Evolutionary conservation across 345 rosid species (phyloP), one percentile per base, ranked within the genome.

Genomic region (Arabidopsis arenosa): DNA sequence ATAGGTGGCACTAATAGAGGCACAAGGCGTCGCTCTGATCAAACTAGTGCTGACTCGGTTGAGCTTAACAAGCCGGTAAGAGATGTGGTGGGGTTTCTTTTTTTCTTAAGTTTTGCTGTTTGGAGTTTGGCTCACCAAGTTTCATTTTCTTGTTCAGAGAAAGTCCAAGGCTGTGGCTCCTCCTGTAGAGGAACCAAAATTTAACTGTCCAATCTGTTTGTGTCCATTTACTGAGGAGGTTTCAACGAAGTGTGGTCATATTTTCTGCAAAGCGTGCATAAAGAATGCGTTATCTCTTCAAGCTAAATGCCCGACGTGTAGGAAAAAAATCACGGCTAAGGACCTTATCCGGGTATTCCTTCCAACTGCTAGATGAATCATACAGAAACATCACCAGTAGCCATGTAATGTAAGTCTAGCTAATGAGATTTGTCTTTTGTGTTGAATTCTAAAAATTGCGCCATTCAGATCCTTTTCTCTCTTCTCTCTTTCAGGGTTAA

Each of bases 201-300:
- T 96, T 73, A 86, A 75, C 64, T 96, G 99, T 73, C 98, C 99
- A 58, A 91, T 96, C 59, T 96, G 99, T 82, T 49, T 96, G 93
- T 83, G 89, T 60, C 86, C 90, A 52, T 75, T 96, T 21, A 85
- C 75, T 0, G 88, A 89, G 81, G 98, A 89, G 85, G 81, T 79
- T 67, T 84, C 98, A 12, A 96, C 99, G 15, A 93, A 84, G 75
- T 96, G 99, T 78, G 99, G 99, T 55, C 99, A 96, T 66, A 96
- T 96, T 44, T 96, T 93, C 86, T 96, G 99, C 74, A 85, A 82
- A 77, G 47, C 26, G 43, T 96, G 99, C 80, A 89, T 96, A 35
- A 84, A 45, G 85, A 63, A 68, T 32, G 98, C 95, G 3, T 72
- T 93, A 39, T 65, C 85, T 49, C 14, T 51, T 18, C 93, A 89